Conservation (phyloP, 176 grass and related monocot genomes). For the Sorghum bicolor region DNA sequence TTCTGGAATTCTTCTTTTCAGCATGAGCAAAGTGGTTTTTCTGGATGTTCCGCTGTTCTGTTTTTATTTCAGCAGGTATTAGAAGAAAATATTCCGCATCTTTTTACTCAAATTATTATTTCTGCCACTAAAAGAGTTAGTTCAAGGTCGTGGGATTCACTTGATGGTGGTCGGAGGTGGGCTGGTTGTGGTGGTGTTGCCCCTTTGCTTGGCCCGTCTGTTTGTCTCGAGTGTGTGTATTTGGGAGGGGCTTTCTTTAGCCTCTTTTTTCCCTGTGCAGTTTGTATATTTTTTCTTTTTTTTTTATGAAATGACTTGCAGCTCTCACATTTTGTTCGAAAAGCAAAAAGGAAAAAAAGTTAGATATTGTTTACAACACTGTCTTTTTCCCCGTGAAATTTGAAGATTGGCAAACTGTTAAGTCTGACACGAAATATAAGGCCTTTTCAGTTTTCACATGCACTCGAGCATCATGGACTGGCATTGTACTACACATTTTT, state of each 20-base stretch:
- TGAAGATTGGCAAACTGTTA: not conserved
- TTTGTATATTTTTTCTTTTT: not conserved
- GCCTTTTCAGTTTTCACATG: not conserved
- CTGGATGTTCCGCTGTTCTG: constrained; percentile 44
- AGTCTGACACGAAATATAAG: not conserved
- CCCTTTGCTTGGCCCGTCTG: not conserved
- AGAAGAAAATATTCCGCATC: not conserved
- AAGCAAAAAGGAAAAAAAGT: not conserved
- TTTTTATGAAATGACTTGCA: not conserved
- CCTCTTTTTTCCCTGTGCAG: not conserved
- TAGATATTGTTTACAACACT: not conserved
- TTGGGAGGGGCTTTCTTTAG: not conserved
- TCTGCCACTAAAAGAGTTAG: not conserved
- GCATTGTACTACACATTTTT: constrained; percentile 24
- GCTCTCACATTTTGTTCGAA: not conserved
- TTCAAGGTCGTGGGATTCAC: not conserved
- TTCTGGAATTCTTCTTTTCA: constrained; percentile 8
- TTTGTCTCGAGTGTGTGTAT: not conserved
- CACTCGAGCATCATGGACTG: not conserved
- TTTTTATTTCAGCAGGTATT: constrained; percentile 45
- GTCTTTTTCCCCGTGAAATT: not conserved
- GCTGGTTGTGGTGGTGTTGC: not conserved
- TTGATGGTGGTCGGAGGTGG: not conserved
- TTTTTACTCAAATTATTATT: not conserved
- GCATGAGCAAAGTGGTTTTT: constrained; percentile 50